phyloP scores from a whole-genome alignment of 108 stramenopile species.

The Skeletonema costatum region DNA sequence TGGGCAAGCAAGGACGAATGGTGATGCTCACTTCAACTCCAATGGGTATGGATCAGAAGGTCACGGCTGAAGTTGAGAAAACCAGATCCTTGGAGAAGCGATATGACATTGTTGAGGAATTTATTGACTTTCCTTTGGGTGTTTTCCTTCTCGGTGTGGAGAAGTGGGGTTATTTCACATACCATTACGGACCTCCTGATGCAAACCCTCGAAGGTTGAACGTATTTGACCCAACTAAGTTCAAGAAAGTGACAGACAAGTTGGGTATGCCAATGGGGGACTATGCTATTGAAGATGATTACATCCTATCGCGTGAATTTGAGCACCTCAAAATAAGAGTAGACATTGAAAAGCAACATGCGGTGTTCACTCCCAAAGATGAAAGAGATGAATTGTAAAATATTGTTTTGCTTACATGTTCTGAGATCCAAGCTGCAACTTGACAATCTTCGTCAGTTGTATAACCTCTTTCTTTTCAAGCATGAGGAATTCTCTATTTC shows the following conservation, averaged over 20 bases:
- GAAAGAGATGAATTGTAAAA: slow-evolving; percentile 4
- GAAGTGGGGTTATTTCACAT: slow-evolving; percentile 33
- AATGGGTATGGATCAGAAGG: not conserved
- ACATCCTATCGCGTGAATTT: slow-evolving; percentile 5
- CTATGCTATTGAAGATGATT: slow-evolving; percentile 2
- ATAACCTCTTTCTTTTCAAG: slow-evolving; percentile 90
- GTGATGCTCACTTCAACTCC: slow-evolving; percentile 29
- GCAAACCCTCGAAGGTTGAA: not conserved
- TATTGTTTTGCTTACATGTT: not conserved
- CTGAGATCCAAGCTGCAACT: slow-evolving; percentile 49
- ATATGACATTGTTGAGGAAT: slow-evolving; percentile 18
- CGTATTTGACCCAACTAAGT: slow-evolving; percentile 6
- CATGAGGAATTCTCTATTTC: slow-evolving; percentile 58
- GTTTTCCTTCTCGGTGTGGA: slow-evolving; percentile 39
- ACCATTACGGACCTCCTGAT: slow-evolving; percentile 16
- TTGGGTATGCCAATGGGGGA: slow-evolving; percentile 19
- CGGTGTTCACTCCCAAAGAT: not conserved
- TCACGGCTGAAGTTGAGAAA: not conserved
- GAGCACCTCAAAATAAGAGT: slow-evolving; percentile 15
- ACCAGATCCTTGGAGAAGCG: slow-evolving; percentile 17
- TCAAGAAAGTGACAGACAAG: slow-evolving; percentile 17
- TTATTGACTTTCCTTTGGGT: slow-evolving; percentile 32
- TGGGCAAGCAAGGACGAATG: slow-evolving; percentile 17
- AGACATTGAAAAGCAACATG: not conserved
- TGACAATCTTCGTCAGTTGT: slow-evolving; percentile 68